Base-by-base conservation (phyloP, 2,329 filamentous ascomycete species). In the Aspergillus japonicus region DNA sequence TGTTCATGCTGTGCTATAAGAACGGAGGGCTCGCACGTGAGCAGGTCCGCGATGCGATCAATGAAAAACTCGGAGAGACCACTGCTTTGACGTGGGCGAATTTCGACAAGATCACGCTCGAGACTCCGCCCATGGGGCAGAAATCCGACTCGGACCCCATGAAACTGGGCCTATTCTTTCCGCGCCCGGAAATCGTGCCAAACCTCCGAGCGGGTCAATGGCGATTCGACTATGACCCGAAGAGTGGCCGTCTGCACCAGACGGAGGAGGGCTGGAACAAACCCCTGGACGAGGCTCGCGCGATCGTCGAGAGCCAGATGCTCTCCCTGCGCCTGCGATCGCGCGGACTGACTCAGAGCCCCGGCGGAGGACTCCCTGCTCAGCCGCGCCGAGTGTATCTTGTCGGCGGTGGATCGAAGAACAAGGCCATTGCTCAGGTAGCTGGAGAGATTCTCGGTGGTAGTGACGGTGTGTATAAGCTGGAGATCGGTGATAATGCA, bases 1-100 rank as follows among this genome's bases (percentile, higher is more conserved):
- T 99, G 95, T 98, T 99, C 78, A 99, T 99, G 95, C 87, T 99
- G 39, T 99, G 95, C 83, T 99, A 98, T 82, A 98, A 98, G 79
- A 99, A 99, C 78, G 95, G 95, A 67, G 92, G 92, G 2, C 86
- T 98, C 1, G 94, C 95, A 2, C 89, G 95, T 49, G 95, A 99
- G 74, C 88, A 90, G 69, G 86, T 98, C 63, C 89, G 95, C 57
- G 92, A 99, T 72, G 83, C 85, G 0, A 85, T 98, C 55, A 89
- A 92, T 62, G 68, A 77, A 57, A 71, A 74, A 47, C 75, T 79
- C 23, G 77, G 78, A 26, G 74, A 80, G 10, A 73, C 76, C 31
- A 66, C 76, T 4, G 82, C 72, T 10, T 75, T 88, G 58, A 80
- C 82, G 11, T 99, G 95, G 95, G 84, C 86, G 54, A 82, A 77